Percentiles rank a stretch among this genome's conserved stretches.
Evolutionary conservation across 805 yeast species (phyloP).

Genomic region (Blastobotrys chiropterorum): DNA sequence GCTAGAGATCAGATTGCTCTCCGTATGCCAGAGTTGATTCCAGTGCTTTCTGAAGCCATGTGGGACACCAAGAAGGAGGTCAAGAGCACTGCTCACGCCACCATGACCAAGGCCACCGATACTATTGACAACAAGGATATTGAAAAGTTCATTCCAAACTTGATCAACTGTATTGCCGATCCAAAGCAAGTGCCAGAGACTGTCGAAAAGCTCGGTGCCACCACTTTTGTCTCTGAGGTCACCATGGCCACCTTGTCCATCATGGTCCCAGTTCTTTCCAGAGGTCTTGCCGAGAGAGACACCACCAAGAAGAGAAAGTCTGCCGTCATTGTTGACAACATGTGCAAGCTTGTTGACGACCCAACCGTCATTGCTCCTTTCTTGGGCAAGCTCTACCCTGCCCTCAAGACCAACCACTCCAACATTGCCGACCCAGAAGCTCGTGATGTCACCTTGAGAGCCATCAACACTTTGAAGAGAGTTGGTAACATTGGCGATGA

Average conservation of each 20-base stretch:
- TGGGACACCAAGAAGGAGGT: slow-evolving; percentile 99
- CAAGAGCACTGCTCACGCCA: slow-evolving; percentile 90
- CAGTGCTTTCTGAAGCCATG: slow-evolving; percentile 98
- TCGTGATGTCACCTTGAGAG: slow-evolving; percentile 96
- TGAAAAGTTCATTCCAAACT: slow-evolving; percentile 85
- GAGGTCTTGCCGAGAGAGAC: slow-evolving; percentile 94
- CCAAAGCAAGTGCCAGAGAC: slow-evolving; percentile 85
- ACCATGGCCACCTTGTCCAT: slow-evolving; percentile 91
- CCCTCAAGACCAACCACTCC: slow-evolving; percentile 86
- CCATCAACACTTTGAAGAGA: slow-evolving; percentile 94
- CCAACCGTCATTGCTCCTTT: slow-evolving; percentile 99
- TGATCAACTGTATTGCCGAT: slow-evolving; percentile 83
- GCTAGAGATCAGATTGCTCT: slow-evolving; percentile 95
- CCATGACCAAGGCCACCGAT: slow-evolving; percentile 94
- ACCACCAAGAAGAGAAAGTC: slow-evolving; percentile 99
- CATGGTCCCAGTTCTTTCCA: slow-evolving; percentile 92
- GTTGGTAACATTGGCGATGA: slow-evolving; percentile 94
- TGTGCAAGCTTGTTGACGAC: slow-evolving; percentile 99
- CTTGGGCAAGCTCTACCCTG: slow-evolving; percentile 91
- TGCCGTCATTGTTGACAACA: slow-evolving; percentile 97
- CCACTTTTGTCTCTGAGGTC: slow-evolving; percentile 96
- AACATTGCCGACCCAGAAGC: slow-evolving; percentile 99
- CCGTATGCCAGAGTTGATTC: slow-evolving; percentile 99
- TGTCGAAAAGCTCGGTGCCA: slow-evolving; percentile 82
- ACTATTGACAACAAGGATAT: slow-evolving; percentile 99